These are phyloP conservation scores for Corymbia calophylla DNA, from an alignment of 441 rosid species.

Conservation along the genomic window DNA sequence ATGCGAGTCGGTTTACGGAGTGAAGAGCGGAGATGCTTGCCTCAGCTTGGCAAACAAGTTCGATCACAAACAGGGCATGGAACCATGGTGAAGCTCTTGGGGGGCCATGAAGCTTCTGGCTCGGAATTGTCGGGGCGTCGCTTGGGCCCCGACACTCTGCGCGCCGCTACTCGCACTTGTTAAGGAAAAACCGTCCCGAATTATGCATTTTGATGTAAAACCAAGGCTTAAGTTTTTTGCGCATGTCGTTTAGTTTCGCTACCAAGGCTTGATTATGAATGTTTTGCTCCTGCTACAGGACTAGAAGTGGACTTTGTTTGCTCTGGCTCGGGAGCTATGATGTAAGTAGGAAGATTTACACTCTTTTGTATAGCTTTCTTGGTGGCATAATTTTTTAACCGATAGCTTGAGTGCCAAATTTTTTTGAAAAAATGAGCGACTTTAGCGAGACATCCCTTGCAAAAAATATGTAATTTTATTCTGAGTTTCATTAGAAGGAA, in stretches of 20 bases:
- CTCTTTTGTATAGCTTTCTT: neutral
- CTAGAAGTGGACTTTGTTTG: neutral
- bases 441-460: too few species aligned
- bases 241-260: neutral
- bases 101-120: neutral
- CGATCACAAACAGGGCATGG: neutral
- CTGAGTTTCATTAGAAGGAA: too few species aligned
- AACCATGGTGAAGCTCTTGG: neutral
- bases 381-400: neutral
- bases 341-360: neutral
- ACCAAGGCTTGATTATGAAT: neutral
- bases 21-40: slow-evolving; percentile 19
- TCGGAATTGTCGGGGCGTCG: too few species aligned
- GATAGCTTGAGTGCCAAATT: too few species aligned
- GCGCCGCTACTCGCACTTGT: neutral
- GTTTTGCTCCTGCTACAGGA: neutral
- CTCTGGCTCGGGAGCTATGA: neutral
- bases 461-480: too few species aligned
- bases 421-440: neutral
- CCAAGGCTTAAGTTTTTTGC: neutral
- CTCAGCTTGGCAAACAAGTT: neutral
- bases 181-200: neutral
- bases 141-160: too few species aligned
- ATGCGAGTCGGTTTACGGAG: slow-evolving; percentile 4
- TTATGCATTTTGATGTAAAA: neutral